Conservation (phyloP, 306 rosid species). For the Lotus japonicus region DNA sequence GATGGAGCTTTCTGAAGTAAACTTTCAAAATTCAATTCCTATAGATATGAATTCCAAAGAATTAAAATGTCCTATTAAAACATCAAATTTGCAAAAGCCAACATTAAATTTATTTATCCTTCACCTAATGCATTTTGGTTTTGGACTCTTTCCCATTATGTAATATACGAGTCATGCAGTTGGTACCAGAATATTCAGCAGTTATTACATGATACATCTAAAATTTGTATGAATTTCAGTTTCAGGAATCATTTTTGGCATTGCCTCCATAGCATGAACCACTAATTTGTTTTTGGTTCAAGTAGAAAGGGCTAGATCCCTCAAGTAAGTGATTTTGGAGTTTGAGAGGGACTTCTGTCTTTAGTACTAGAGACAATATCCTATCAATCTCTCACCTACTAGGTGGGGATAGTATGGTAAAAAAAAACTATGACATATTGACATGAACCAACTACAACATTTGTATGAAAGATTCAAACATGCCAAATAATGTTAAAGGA, state of each 20-base stretch:
- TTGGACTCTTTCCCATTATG: neutral
- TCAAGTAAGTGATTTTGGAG: neutral
- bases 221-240: neutral
- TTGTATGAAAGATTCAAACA: neutral
- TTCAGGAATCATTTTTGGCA: neutral
- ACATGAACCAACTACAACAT: neutral
- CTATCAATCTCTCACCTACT: neutral
- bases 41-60: neutral
- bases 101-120: neutral
- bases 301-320: neutral
- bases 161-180: neutral
- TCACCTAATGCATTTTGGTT: neutral
- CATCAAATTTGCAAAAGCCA: slow-evolving; percentile 10
- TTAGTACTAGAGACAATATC: neutral
- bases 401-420: neutral
- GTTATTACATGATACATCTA: neutral
- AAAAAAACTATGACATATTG: neutral
- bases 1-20: neutral
- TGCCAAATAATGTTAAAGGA: neutral
- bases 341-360: neutral
- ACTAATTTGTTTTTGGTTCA: neutral
- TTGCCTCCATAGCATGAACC: neutral
- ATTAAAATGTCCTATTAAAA: neutral
- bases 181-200: slow-evolving; percentile 5
- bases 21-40: neutral